Base-by-base conservation (phyloP, 1,284 basidiomycete genomes). In the Leccinum pallidistipes region DNA sequence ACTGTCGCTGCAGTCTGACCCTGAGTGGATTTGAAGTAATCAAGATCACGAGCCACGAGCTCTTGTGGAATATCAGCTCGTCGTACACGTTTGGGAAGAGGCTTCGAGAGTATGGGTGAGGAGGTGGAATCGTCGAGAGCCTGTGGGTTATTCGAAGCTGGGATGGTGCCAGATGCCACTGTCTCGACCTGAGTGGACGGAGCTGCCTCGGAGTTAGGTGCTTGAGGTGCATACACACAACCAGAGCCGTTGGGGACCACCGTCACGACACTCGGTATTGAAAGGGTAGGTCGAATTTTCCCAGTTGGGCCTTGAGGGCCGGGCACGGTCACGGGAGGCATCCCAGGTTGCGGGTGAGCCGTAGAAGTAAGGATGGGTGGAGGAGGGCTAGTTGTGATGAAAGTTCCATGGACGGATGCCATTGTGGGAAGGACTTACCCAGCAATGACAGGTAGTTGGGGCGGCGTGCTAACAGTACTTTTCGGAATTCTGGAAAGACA, bases 31-130 rank as follows among this genome's bases (percentile, higher is more conserved):
- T 68, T 75, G 27, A 68, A 76, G 68, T 71, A 73, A 52, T 74
- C 65, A 27, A 76, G 62, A 45, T 73, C 71, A 38, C 73, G 74
- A 16, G 72, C 68, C 27, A 65, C 52, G 10, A 76, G 61, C 9
- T 64, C 66, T n/a, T 72, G 66, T 5, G 69, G 34, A 36, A 74
- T 62, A 29, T 72, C 69, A 5, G 64, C 61, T 63, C 58, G 63
- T 38, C 64, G 61, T 34, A 51, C 34, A 34, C 71, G 73, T 53
- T 66, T 76, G 12, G 74, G 71, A 6, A 74, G 70, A 47, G 69
- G 74, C 21, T 65, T 73, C 14, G 56, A 36, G 6, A 54, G 16
- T 36, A 64, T 43, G 5, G 59, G 9, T 4, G 59, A 16, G 3
- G 67, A 43, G 12, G 50, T 27, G 4, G 31, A 49, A 55, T 29